Evolutionary conservation across 208 protist species (phyloP).

Genomic region (Crithidia fasciculata): DNA sequence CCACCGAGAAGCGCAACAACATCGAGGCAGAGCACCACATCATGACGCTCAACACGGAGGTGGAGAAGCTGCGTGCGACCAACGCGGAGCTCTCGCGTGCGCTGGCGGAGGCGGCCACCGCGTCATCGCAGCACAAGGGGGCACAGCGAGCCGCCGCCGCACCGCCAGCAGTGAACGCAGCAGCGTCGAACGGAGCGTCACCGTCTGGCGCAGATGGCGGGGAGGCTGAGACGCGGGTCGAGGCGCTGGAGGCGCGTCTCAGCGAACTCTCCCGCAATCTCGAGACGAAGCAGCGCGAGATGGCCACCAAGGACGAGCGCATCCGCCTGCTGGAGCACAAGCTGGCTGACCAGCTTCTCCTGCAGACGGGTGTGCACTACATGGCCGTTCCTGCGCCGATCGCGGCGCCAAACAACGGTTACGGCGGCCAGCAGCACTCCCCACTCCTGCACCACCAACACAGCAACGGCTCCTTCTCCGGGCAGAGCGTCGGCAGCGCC

Average conservation of each 20-base stretch:
- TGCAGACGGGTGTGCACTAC: slow-evolving; percentile 18
- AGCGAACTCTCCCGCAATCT: slow-evolving; percentile 41
- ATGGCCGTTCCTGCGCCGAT: slow-evolving; percentile 4
- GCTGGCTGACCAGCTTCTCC: slow-evolving; percentile 74
- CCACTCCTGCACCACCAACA: not conserved
- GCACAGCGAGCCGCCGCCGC: not conserved
- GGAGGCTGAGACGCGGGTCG: slow-evolving; percentile 18
- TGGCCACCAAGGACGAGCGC: slow-evolving; percentile 69
- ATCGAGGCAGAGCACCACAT: slow-evolving; percentile 71
- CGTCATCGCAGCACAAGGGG: not conserved
- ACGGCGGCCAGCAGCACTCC: not conserved
- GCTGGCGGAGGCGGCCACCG: slow-evolving; percentile 14
- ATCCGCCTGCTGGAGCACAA: slow-evolving; percentile 81
- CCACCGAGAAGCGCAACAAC: slow-evolving; percentile 77
- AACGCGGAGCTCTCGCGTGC: slow-evolving; percentile 43
- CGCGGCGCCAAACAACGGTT: not conserved
- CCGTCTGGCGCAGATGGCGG: slow-evolving; percentile 15
- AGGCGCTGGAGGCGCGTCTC: slow-evolving; percentile 54
- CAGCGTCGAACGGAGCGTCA: not conserved
- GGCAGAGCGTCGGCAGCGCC: not conserved
- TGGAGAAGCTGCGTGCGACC: slow-evolving; percentile 46
- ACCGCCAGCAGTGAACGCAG: not conserved
- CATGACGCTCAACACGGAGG: slow-evolving; percentile 46
- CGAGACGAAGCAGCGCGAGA: slow-evolving; percentile 45
- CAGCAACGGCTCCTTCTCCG: slow-evolving; percentile 2